Base-by-base conservation (phyloP, 2,329 filamentous ascomycete genomes). In the Chrysosporium keratinophilum region DNA sequence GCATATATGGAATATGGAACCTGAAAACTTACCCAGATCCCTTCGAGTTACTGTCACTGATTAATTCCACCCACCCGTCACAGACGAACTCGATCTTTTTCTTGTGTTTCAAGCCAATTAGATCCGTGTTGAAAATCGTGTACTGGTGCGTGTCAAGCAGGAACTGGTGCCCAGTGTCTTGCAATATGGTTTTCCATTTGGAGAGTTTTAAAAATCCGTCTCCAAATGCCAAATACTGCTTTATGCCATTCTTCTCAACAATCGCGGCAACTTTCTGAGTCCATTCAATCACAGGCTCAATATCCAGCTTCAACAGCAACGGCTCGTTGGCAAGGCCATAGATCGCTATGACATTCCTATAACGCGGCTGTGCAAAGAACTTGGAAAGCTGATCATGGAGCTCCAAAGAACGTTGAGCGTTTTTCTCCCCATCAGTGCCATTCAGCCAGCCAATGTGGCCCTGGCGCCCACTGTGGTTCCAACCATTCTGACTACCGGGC, bases 141-240 rank as follows among this genome's bases (percentile, higher is more conserved):
- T 98, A 98, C 70, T 97, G 91, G 71, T 98, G 93, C 37, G 94
- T 93, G 70, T 98, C 93, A n/a, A 98, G 81, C 15, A 95, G 80
- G 59, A 97, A 76, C 19, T 68, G 65, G 59, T 83, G 79, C 45
- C 84, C 76, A 64, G 86, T 79, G 19, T 78, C 76, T 60, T 85
- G 80, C 61, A 97, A 79, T 67, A 86, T 78, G 40, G 87, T 88
- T 67, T 95, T 83, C 93, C 93, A 98, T 64, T 94, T 91, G 60
- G 78, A 77, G 3, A 97, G 79, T 10, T 91, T 91, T 72, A 94
- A 81, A 75, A 98, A 98, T 20, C 93, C 93, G 69, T 98, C 93
- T 53, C 90, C 91, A 64, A 98, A 93, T 39, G 94, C 83, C 54
- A 97, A 74, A 34, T 84, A 81, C 47, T 79, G 77, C 35, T 76